phyloP scores from a whole-genome alignment of 2,329 filamentous ascomycete species.

The Aspergillus sp. region DNA sequence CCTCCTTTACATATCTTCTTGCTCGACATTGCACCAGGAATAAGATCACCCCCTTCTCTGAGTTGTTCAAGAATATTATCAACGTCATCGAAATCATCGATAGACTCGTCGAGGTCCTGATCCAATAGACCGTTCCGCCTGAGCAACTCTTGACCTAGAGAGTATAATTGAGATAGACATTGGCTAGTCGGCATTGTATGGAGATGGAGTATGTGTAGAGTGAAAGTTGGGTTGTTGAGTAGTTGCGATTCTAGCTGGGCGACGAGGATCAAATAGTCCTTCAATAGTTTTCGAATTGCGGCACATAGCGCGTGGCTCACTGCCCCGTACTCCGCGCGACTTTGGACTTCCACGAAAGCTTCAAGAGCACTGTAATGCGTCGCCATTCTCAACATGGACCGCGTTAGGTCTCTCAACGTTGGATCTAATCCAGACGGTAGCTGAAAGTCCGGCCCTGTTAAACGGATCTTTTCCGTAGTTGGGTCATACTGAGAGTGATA shows the following conservation, averaged over 20 bases:
- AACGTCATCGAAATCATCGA: slow-evolving; percentile 77
- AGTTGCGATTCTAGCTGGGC: slow-evolving; percentile 93
- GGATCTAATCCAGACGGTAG: slow-evolving; percentile 84
- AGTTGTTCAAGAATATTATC: slow-evolving; percentile 92
- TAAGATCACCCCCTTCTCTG: slow-evolving; percentile 79
- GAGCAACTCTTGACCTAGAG: slow-evolving; percentile 80
- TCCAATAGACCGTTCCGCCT: slow-evolving; percentile 86
- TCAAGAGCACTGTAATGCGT: slow-evolving; percentile 90
- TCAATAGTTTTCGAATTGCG: slow-evolving; percentile 85
- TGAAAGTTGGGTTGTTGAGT: slow-evolving; percentile 84
- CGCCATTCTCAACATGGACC: slow-evolving; percentile 89
- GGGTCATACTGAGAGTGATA: slow-evolving; percentile 83
- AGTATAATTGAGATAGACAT: slow-evolving; percentile 88
- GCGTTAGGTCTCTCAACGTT: slow-evolving; percentile 81
- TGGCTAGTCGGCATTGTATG: slow-evolving; percentile 88
- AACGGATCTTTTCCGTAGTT: slow-evolving; percentile 77
- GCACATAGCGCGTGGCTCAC: slow-evolving; percentile 96
- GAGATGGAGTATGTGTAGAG: slow-evolving; percentile 87
- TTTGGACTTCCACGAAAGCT: slow-evolving; percentile 91
- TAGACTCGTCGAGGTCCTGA: slow-evolving; percentile 65
- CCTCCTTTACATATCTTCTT: slow-evolving; percentile 98
- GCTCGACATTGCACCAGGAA: slow-evolving; percentile 73
- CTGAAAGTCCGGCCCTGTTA: slow-evolving; percentile 78
- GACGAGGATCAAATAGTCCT: slow-evolving; percentile 90
- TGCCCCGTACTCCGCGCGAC: slow-evolving; percentile 85